phyloP scores from a whole-genome alignment of 345 rosid genomes.

The Euphorbia pulcherrima region DNA sequence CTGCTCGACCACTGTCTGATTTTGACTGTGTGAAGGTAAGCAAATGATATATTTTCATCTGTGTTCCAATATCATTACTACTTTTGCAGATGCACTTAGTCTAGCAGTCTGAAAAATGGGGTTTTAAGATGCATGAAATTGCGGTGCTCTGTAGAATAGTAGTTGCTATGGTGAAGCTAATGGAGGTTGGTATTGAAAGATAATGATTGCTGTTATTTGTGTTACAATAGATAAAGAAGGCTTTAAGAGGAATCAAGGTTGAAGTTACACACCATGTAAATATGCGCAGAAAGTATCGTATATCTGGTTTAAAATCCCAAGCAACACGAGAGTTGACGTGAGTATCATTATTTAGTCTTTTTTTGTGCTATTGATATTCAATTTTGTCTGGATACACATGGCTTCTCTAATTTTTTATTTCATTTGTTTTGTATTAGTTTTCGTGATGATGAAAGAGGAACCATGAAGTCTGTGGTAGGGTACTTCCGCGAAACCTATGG shows the following conservation, averaged over 20 bases:
- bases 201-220: too few species aligned
- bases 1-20: conserved; percentile 70
- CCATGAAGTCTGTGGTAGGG: conserved; percentile 94
- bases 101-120: too few species aligned
- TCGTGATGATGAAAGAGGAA: conserved; percentile 89
- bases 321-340: conserved; percentile 95
- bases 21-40: conserved; percentile 95
- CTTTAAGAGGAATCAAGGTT: conserved; percentile 93
- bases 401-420: too few species aligned
- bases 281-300: conserved; percentile 94
- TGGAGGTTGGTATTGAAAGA: too few species aligned
- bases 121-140: too few species aligned
- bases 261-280: conserved; percentile 94
- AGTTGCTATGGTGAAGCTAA: too few species aligned
- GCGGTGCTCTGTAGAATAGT: too few species aligned
- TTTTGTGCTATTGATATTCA: too few species aligned
- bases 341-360: conserved; percentile 23
- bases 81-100: too few species aligned
- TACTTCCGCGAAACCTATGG: conserved; percentile 99
- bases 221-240: conserved; percentile 88
- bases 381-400: too few species aligned
- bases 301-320: conserved; percentile 92
- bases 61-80: too few species aligned
- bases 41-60: too few species aligned
- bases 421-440: conserved; percentile 74